A percentile compares a stretch with the other conserved stretches of the same genome.
phyloP scores from a whole-genome alignment of 331 rosid species.

The Quercus phellos region DNA sequence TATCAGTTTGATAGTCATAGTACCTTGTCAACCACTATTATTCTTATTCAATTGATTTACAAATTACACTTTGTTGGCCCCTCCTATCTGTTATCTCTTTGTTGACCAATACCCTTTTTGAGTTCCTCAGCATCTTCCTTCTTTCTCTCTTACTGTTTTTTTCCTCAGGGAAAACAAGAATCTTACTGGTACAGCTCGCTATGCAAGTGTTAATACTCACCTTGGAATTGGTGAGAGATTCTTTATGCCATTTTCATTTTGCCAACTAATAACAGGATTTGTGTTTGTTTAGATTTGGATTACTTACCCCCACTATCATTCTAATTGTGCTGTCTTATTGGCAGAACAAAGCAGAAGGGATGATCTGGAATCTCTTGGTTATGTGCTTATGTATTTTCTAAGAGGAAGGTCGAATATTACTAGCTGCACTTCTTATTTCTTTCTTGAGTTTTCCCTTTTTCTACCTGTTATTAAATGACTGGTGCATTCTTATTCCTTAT shows the following conservation, averaged over 20 bases:
- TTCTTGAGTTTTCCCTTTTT: conserved; percentile 7
- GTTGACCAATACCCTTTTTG: background rate
- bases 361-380: conserved; percentile 99
- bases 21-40: background rate
- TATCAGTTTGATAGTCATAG: background rate
- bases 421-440: background rate
- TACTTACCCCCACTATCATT: conserved; percentile 7
- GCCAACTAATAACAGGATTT: conserved; percentile 5
- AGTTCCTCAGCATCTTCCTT: background rate
- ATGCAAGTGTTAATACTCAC: conserved; percentile 98
- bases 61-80: background rate
- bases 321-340: conserved; percentile 28
- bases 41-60: background rate
- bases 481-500: conserved; percentile 18
- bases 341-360: conserved; percentile 99
- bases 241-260: conserved; percentile 17
- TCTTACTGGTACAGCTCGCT: conserved; percentile 99
- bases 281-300: background rate
- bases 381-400: conserved; percentile 91
- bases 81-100: background rate
- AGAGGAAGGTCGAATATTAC: conserved; percentile 78
- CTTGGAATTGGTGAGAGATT: conserved; percentile 87
- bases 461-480: conserved; percentile 22
- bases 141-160: background rate
- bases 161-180: conserved; percentile 85